Base-by-base conservation (phyloP, 1,139 yeast species). In the Yamadazyma conglobata region DNA sequence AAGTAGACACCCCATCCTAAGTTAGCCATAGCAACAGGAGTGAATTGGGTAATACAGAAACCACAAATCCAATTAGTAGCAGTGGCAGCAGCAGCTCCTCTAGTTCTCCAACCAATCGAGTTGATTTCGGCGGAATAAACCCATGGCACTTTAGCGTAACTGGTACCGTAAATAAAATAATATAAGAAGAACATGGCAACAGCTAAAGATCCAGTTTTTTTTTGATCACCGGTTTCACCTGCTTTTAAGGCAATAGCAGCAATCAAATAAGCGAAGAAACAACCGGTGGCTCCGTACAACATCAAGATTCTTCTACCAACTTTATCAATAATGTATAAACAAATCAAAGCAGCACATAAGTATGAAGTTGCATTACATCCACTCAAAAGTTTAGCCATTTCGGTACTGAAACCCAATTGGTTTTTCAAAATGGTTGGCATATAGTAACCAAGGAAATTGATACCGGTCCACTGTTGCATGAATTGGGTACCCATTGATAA, bases 311-410 rank as follows among this genome's bases (percentile, higher is more conserved):
- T 74, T 46, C 84, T 79, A 38, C 77, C 77, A 26, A 78, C 49
- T 30, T 65, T 62, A 45, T 81, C 87, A 44, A 78, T 64, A 43
- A 73, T 50, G 52, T 71, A 68, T 50, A 70, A 70, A 13, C 80
- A 72, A 12, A 78, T 74, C 40, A 73, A 58, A 19, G 84, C 73
- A 33, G 75, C 68, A 15, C 76, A 44, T 10, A 79, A 69, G 42
- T 79, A 79, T 30, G 73, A 60, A 32, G 77, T 71, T 20, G 78
- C 61, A 44, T 72, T 70, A 22, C 73, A 70, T 56, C 79, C 81
- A 45, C 78, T 76, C 40, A 44, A 73, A 68, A 70, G 50, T 19
- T 52, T 55, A 4, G 61, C 35, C 13, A 25, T 39, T 35, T 54
- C 56, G 24, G 42, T 39, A 24, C 44, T 43, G 38, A 53, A 57